phyloP scores from a whole-genome alignment of 371 early-diverging fungal species.

The Actinomortierella ambigua region DNA sequence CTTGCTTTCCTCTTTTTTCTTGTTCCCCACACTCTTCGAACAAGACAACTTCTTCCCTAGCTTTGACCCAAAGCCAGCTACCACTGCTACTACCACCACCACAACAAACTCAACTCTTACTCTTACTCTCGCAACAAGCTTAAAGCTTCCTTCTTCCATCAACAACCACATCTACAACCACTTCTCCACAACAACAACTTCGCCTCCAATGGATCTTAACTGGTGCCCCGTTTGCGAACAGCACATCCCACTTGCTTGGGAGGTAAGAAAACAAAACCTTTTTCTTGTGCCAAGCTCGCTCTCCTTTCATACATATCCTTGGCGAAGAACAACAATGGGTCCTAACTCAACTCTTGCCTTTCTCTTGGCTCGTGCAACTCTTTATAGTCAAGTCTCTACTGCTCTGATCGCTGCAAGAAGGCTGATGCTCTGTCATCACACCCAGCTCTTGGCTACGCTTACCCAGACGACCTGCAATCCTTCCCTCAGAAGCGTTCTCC shows the following conservation, averaged over 20 bases:
- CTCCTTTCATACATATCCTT: not conserved
- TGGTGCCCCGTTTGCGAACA: slow-evolving; percentile 48
- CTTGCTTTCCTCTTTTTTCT: too few relatives aligned
- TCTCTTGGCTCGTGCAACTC: not conserved
- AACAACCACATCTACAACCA: too few relatives aligned
- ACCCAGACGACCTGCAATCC: slow-evolving; percentile 21
- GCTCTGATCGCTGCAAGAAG: slow-evolving; percentile 43
- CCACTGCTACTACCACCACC: too few relatives aligned
- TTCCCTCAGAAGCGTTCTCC: slow-evolving; percentile 24
- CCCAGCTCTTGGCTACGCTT: slow-evolving; percentile 32
- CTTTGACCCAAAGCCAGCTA: too few relatives aligned
- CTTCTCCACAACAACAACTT: slow-evolving; percentile 4
- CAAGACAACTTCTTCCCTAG: too few relatives aligned
- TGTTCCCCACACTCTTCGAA: too few relatives aligned
- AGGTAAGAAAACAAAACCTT: slow-evolving; percentile 20
- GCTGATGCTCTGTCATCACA: slow-evolving; percentile 33
- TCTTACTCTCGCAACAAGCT: too few relatives aligned
- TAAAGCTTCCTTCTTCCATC: too few relatives aligned
- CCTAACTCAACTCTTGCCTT: slow-evolving; percentile 1
- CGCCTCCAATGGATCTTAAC: slow-evolving; percentile 33
- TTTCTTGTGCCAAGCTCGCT: not conserved
- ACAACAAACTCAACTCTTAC: slow-evolving; percentile 2
- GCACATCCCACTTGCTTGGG: slow-evolving; percentile 46
- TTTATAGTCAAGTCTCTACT: slow-evolving; percentile 33
- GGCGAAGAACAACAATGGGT: not conserved